Conservation (phyloP, 108 stramenopile genomes). For the Chaetoceros tenuissimus region DNA sequence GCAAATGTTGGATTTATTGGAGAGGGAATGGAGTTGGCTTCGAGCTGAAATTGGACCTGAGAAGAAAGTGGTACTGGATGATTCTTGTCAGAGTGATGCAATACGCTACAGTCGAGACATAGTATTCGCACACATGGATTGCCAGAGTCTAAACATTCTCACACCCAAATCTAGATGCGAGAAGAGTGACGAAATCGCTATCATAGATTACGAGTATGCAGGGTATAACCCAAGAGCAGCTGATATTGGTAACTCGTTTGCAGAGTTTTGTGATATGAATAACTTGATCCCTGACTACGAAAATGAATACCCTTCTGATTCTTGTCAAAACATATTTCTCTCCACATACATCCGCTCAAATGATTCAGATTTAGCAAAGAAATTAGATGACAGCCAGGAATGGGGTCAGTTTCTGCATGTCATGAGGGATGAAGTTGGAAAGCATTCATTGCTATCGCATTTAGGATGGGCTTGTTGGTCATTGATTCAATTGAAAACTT, state of each 20-base stretch:
- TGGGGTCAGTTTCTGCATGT: constrained; percentile 15
- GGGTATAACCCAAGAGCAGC: constrained; percentile 60
- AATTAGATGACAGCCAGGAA: constrained; percentile 1
- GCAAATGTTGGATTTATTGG: constrained; percentile 4
- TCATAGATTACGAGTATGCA: constrained; percentile 83
- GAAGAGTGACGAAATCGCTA: constrained; percentile 21
- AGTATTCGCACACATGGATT: constrained; percentile 58
- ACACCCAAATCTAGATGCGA: not conserved
- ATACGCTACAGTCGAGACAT: constrained; percentile 23
- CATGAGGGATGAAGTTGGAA: constrained; percentile 33
- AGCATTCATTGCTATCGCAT: constrained; percentile 47
- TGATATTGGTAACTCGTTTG: constrained; percentile 84
- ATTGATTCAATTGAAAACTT: constrained; percentile 37
- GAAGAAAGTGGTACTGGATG: not conserved
- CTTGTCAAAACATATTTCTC: constrained; percentile 35
- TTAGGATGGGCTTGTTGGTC: constrained; percentile 70
- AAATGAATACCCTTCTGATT: constrained; percentile 39
- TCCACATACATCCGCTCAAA: constrained; percentile 21
- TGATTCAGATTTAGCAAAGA: constrained; percentile 2
- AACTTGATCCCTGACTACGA: constrained; percentile 47
- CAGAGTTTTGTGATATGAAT: constrained; percentile 60
- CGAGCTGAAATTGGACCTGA: constrained; percentile 7
- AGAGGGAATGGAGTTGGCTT: constrained; percentile 32
- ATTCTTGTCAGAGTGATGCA: constrained; percentile 7
- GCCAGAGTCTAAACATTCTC: constrained; percentile 41